phyloP scores from a whole-genome alignment of 2,329 filamentous ascomycete genomes.

The Ilyonectria robusta region DNA sequence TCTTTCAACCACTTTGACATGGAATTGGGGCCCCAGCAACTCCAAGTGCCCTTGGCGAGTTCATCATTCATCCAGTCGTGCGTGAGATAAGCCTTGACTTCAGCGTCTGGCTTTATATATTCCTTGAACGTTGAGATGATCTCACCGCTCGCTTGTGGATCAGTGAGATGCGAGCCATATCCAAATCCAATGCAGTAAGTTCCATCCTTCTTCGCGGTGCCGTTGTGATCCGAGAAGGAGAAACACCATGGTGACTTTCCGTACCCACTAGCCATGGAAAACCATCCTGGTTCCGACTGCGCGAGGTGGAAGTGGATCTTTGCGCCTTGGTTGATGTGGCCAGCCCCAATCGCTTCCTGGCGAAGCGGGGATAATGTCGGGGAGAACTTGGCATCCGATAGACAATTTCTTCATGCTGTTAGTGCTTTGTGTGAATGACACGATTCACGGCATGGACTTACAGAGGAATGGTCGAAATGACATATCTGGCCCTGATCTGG shows the following conservation, averaged over 20 bases:
- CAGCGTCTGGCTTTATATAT: constrained; percentile 17
- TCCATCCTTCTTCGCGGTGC: constrained; percentile 18
- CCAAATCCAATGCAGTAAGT: constrained; percentile 41
- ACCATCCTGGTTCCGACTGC: constrained; percentile 20
- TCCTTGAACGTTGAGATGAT: constrained; percentile 24
- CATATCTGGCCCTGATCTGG: constrained; percentile 6
- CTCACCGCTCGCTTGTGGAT: background rate
- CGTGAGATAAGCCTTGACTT: constrained; percentile 37
- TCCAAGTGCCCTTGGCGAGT: constrained; percentile 34
- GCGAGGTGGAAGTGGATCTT: constrained; percentile 26
- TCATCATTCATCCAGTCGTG: constrained; percentile 41
- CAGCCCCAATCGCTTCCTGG: constrained; percentile 6
- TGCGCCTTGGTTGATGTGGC: constrained; percentile 18
- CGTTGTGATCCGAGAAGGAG: constrained; percentile 37
- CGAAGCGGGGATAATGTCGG: constrained; percentile 8
- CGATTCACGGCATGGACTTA: background rate
- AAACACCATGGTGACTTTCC: constrained; percentile 11
- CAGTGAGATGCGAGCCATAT: constrained; percentile 16
- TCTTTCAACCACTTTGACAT: constrained; percentile 30
- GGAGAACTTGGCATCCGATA: constrained; percentile 10
- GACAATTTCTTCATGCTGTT: constrained; percentile 16
- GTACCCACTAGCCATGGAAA: constrained; percentile 11
- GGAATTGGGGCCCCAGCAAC: constrained; percentile 35
- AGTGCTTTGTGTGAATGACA: background rate
- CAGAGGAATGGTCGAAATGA: constrained; percentile 38